Conservation (phyloP, 129 eudicot species). For the Arctium lappa region DNA sequence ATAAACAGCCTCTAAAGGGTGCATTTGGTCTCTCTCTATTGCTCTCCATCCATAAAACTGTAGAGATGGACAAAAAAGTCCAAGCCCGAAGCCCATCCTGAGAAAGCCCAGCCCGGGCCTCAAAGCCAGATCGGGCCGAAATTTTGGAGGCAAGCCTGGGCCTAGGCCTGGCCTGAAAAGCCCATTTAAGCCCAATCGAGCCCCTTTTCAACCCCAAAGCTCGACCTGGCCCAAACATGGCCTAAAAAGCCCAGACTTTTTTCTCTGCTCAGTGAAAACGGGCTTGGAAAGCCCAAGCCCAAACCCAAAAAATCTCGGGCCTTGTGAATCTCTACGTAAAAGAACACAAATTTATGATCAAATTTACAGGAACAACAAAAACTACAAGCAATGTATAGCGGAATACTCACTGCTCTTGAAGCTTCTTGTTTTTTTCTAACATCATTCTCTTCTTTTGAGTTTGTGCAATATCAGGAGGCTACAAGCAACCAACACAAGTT, state of each 20-base stretch:
- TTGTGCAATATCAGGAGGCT: conserved; percentile 39
- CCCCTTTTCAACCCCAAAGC: neutral
- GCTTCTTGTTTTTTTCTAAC: conserved; percentile 54
- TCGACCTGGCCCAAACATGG: neutral
- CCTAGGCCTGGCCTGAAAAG: neutral
- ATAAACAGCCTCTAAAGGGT: neutral
- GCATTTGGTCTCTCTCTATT: no score
- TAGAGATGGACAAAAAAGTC: neutral
- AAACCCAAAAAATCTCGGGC: neutral
- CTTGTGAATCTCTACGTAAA: neutral
- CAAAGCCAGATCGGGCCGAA: neutral
- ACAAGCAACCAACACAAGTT: conserved; percentile 25
- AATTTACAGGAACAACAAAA: neutral
- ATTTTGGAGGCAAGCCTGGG: neutral
- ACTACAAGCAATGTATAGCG: neutral
- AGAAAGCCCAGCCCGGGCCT: neutral
- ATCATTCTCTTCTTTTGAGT: conserved; percentile 34
- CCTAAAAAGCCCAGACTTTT: neutral
- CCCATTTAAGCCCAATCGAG: neutral
- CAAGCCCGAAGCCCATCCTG: neutral
- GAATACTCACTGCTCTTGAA: conserved; percentile 48
- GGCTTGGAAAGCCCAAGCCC: neutral
- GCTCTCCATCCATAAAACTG: neutral
- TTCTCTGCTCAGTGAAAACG: neutral
- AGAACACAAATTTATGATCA: neutral